These are phyloP conservation scores for Funneliformis geosporum DNA, from an alignment of 192 early-diverging fungal species.

Conservation along the genomic window DNA sequence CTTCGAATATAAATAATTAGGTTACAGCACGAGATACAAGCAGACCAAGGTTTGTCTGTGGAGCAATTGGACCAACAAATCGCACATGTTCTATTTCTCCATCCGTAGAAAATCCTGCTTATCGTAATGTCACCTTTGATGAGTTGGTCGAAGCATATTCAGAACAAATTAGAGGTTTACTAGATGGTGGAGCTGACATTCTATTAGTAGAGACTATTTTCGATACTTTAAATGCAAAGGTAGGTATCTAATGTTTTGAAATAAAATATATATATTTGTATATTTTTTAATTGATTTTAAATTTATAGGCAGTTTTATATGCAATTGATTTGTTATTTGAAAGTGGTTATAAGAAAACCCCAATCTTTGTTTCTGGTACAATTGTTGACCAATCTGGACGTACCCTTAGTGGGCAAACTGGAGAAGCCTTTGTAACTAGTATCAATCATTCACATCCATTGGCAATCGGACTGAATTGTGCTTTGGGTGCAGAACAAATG, in stretches of 20 bases:
- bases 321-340: slow-evolving; percentile 87
- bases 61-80: slow-evolving; percentile 91
- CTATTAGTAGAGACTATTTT: slow-evolving; percentile 96
- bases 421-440: slow-evolving; percentile 92
- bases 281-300: neutral
- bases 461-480: slow-evolving; percentile 91
- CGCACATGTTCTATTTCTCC: slow-evolving; percentile 95
- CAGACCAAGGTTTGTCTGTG: slow-evolving; percentile 88
- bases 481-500: slow-evolving; percentile 91
- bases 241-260: no score
- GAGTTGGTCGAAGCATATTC: slow-evolving; percentile 88
- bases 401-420: slow-evolving; percentile 95
- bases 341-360: slow-evolving; percentile 62
- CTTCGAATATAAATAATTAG: slow-evolving; percentile 24
- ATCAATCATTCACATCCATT: slow-evolving; percentile 77
- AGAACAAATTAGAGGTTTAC: slow-evolving; percentile 86
- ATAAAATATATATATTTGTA: no score
- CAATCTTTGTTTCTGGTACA: slow-evolving; percentile 84
- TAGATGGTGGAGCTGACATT: slow-evolving; percentile 93
- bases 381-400: slow-evolving; percentile 97
- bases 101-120: slow-evolving; percentile 94
- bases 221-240: slow-evolving; percentile 92
- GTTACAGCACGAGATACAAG: slow-evolving; percentile 72
- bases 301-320: slow-evolving; percentile 87
- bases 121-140: slow-evolving; percentile 94